Evolutionary conservation across 225 moss, liverwort and hornwort species (phyloP), one percentile per base, ranked within the genome.

Genomic region (Straminergon stramineum): DNA sequence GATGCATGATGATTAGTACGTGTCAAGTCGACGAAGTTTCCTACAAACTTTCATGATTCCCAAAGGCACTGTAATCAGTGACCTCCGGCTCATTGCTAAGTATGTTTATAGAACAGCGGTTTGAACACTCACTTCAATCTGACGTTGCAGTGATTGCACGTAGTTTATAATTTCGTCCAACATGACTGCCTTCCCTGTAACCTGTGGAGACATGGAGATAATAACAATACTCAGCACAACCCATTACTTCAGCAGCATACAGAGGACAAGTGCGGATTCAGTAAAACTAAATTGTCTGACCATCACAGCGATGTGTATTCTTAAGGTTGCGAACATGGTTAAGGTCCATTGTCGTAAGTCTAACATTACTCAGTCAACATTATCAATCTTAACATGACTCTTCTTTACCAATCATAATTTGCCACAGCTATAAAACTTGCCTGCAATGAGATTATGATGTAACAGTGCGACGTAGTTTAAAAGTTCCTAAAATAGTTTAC

Each of bases 81-180:
- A 17, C 57, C 17, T 79, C 21, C 17, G 31, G 21, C 5, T 32
- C 48, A 32, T 82, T 16, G 34, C 20, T 64, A 13, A 62, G 62
- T 35, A 86, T 35, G 51, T 65, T 34, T 37, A 7, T 15, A 62
- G 17, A 48, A 30, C 13, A 30, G 48, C 48, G 48, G 65, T 71
- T 70, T 45, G 23, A 53, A 57, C 12, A 73, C 94, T 92, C 89
- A 98, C 98, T 96, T 97, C 98, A 84, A 99, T 96, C 85, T 99
- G 98, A 63, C 96, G 95, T 90, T 99, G 97, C 64, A 99, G 95
- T 28, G 98, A 97, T 92, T 99, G 98, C 56, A 99, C 98, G 63
- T 99, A 99, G 91, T 99, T 99, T 89, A 99, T 99, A 16, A 99
- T 99, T 92, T 99, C 98, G 85, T 99, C 98, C 87, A 99, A 91